phyloP scores from a whole-genome alignment of 2,329 filamentous ascomycete genomes.

The Thelonectria discophora region DNA sequence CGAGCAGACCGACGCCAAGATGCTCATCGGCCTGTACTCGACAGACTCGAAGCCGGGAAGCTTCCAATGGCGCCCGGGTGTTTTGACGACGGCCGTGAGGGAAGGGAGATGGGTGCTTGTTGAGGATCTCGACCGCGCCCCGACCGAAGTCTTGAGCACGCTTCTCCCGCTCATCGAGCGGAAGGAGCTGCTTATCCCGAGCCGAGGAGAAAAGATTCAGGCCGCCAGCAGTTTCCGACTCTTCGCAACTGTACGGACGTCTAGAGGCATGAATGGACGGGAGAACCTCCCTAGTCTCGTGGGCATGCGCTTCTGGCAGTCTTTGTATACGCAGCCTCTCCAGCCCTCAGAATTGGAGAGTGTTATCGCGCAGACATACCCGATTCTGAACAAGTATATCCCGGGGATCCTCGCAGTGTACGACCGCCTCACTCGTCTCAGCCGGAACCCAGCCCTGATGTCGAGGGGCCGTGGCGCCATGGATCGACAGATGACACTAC shows the following conservation, averaged over 20 bases:
- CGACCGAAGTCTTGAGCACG: slow-evolving; percentile 93
- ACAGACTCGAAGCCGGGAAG: slow-evolving; percentile 87
- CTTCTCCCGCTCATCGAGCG: slow-evolving; percentile 92
- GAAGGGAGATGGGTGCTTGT: slow-evolving; percentile 98
- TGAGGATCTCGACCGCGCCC: slow-evolving; percentile 94
- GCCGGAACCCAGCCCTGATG: slow-evolving; percentile 54
- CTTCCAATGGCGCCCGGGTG: slow-evolving; percentile 91
- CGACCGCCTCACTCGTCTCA: slow-evolving; percentile 59
- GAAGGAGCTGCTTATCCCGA: slow-evolving; percentile 89
- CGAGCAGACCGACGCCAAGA: slow-evolving; percentile 97
- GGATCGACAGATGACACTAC: slow-evolving; percentile 68
- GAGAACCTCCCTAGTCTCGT: slow-evolving; percentile 78
- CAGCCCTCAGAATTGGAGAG: slow-evolving; percentile 74
- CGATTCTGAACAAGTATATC: slow-evolving; percentile 71
- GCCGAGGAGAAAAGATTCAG: slow-evolving; percentile 83
- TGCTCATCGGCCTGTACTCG: slow-evolving; percentile 93
- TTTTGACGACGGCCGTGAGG: slow-evolving; percentile 90
- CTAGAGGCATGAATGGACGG: slow-evolving; percentile 71
- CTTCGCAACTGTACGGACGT: slow-evolving; percentile 88
- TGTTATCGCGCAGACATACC: slow-evolving; percentile 76
- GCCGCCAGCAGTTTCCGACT: slow-evolving; percentile 88
- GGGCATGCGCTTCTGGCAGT: slow-evolving; percentile 86
- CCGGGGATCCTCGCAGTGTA: slow-evolving; percentile 69
- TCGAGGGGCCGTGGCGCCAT: slow-evolving; percentile 54
- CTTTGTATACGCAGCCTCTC: slow-evolving; percentile 74